These are phyloP conservation scores for Monosporozyma servazzii DNA, from an alignment of 805 yeast species.

Conservation along the genomic window DNA sequence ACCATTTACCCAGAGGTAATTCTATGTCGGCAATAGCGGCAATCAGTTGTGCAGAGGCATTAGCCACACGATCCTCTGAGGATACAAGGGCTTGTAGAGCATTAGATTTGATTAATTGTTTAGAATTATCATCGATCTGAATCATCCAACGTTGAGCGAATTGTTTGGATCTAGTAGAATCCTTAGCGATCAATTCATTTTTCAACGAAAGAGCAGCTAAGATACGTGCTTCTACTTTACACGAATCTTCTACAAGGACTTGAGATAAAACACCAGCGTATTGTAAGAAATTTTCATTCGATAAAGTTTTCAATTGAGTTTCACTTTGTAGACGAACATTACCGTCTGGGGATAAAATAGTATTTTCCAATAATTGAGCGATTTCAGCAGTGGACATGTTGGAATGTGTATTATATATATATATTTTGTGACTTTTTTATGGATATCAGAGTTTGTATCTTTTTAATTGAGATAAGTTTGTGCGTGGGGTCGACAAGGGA, in stretches of 20 bases:
- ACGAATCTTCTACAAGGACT: conserved; percentile 56
- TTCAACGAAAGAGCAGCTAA: conserved; percentile 83
- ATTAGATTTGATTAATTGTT: conserved; percentile 54
- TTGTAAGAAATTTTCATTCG: conserved; percentile 66
- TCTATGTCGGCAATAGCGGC: conserved; percentile 97
- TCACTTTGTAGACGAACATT: conserved; percentile 69
- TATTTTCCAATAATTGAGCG: conserved; percentile 65
- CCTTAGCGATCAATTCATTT: conserved; percentile 82
- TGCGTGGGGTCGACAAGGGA: background rate
- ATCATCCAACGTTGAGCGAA: conserved; percentile 70
- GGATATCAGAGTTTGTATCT: background rate
- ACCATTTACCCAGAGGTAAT: conserved; percentile 82
- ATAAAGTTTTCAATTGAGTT: conserved; percentile 58
- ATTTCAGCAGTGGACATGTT: conserved; percentile 39
- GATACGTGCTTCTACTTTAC: conserved; percentile 74
- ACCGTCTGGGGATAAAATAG: conserved; percentile 62
- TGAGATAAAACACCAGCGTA: conserved; percentile 62
- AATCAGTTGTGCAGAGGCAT: conserved; percentile 84
- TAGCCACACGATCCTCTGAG: conserved; percentile 65
- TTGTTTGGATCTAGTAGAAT: conserved; percentile 43
- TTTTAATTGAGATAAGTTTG: no score
- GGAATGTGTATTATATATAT: background rate
- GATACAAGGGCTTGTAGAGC: conserved; percentile 57
- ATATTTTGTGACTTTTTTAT: background rate
- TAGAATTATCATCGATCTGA: conserved; percentile 42